Base-by-base conservation (phyloP, 2,329 filamentous ascomycete genomes). In the Teratosphaeriaceae sp. region DNA sequence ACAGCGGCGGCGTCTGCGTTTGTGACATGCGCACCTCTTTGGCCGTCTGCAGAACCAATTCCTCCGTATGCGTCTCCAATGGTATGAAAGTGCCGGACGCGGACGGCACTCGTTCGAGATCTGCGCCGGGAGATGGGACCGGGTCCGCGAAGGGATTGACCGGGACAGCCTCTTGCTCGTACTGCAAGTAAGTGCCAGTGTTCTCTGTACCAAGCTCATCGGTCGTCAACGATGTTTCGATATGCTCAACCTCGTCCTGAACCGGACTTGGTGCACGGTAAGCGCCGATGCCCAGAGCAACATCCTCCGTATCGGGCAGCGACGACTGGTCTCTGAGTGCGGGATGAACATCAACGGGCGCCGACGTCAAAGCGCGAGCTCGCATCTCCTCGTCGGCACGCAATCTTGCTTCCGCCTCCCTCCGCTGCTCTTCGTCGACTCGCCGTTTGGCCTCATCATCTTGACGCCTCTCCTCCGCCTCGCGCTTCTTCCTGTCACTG, bases 401-500 rank as follows among this genome's bases (percentile, higher is more conserved):
- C 37, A 43, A 36, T 33, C 49, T 46, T 11, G 44, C 45, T 39
- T 52, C 46, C 12, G 74, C 74, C 13, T 74, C 73, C 22, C 22
- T 16, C 29, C 26, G 37, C 26, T 24, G 50, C 52, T 40, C 51
- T 39, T 59, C 54, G 38, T 57, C 54, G 3, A 52, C 54, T 12
- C 49, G 45, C 38, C 40, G 34, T 29, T 49, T 47, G 8, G 44
- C 45, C 38, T 52, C 45, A 11, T 74, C 74, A 13, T 74, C 73
- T 11, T 20, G 20, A 7, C 20, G 66, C 19, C 77, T 75, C 38
- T 76, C 73, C 21, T 73, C 72, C 55, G 78, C 70, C 51, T 80
- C 75, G 38, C 73, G 72, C 20, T 47, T 43, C 33, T 45, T 55
- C 34, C 46, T 45, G 37, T 54, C 55, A 34, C 56, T 60, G 45